phyloP scores from a whole-genome alignment of 352 stramenopile species.

The Globisporangium spiculum region DNA sequence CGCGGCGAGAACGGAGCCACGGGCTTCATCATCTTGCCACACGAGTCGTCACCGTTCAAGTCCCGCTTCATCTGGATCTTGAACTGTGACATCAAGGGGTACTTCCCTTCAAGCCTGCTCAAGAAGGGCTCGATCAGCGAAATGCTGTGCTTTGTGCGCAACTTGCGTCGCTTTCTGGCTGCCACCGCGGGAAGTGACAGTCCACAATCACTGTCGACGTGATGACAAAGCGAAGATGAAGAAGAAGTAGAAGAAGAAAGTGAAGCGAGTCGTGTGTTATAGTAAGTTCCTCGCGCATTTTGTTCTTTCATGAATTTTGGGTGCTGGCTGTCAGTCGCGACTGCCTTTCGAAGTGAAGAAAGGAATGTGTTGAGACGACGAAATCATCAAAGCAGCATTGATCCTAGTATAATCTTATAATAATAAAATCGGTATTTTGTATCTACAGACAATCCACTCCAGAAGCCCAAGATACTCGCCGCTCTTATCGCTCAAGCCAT shows the following conservation, averaged over 20 bases:
- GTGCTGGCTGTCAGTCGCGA: slow-evolving; percentile 6
- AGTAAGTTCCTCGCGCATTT: slow-evolving; percentile 13
- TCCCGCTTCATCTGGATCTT: slow-evolving; percentile 78
- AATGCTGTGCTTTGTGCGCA: slow-evolving; percentile 75
- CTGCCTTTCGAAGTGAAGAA: slow-evolving; percentile 12
- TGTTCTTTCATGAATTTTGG: slow-evolving; percentile 4
- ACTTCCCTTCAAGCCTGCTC: slow-evolving; percentile 75
- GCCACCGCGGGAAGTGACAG: slow-evolving; percentile 41
- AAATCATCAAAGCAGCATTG: slow-evolving; percentile 1
- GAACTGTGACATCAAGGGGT: slow-evolving; percentile 86
- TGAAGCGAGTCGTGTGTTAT: slow-evolving; percentile 4
- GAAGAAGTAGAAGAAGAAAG: not conserved
- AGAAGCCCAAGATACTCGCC: not conserved
- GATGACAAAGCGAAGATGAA: slow-evolving; percentile 11
- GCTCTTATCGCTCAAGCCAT: not conserved
- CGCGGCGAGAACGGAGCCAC: slow-evolving; percentile 74
- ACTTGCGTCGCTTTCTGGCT: slow-evolving; percentile 67
- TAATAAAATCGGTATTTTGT: slow-evolving; percentile 18
- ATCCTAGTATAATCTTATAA: slow-evolving; percentile 16
- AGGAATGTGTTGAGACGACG: not conserved
- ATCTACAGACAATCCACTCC: slow-evolving; percentile 1
- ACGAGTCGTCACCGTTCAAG: slow-evolving; percentile 75
- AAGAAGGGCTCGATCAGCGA: slow-evolving; percentile 80
- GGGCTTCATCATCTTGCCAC: slow-evolving; percentile 71
- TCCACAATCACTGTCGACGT: slow-evolving; percentile 21